Evolutionary conservation across 352 stramenopile species (phyloP).

Genomic region (Thraustochytrium striatum): DNA sequence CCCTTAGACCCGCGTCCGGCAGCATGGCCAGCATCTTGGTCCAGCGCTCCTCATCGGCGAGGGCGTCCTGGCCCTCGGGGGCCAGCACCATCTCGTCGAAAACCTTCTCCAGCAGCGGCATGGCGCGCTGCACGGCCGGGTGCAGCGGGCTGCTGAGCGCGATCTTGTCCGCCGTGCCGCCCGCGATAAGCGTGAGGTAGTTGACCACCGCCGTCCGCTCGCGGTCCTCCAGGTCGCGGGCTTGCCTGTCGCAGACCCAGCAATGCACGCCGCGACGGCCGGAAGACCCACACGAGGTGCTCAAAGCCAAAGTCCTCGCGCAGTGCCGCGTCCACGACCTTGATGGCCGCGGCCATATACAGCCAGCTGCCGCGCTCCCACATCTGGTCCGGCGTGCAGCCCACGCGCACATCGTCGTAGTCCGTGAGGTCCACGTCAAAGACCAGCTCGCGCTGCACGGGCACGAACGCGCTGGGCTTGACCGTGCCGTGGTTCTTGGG

Average conservation of each 20-base stretch:
- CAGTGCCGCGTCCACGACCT: slow-evolving; percentile 58
- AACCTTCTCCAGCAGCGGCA: slow-evolving; percentile 86
- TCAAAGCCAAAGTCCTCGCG: slow-evolving; percentile 95
- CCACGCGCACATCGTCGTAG: slow-evolving; percentile 97
- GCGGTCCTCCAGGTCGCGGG: slow-evolving; percentile 88
- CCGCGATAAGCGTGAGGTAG: slow-evolving; percentile 89
- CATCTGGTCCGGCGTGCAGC: slow-evolving; percentile 81
- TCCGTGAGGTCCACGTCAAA: slow-evolving; percentile 99
- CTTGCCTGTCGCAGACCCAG: slow-evolving; percentile 94
- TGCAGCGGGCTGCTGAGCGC: slow-evolving; percentile 44
- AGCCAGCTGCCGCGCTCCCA: slow-evolving; percentile 84
- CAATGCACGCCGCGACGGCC: slow-evolving; percentile 98
- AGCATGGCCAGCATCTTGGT: slow-evolving; percentile 84
- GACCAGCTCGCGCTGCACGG: slow-evolving; percentile 93
- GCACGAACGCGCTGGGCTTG: slow-evolving; percentile 68
- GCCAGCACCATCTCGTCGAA: slow-evolving; percentile 84
- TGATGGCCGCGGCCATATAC: slow-evolving; percentile 95
- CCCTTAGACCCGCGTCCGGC: slow-evolving; percentile 64
- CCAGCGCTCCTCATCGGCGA: slow-evolving; percentile 76
- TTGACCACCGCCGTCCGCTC: slow-evolving; percentile 89
- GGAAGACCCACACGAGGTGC: slow-evolving; percentile 97
- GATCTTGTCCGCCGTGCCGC: slow-evolving; percentile 50
- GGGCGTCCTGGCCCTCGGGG: slow-evolving; percentile 81
- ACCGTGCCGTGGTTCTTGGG: slow-evolving; percentile 63
- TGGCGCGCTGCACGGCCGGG: slow-evolving; percentile 76